Evolutionary conservation across 176 grass and related monocot genomes (phyloP), one percentile per base, ranked within the genome.

Genomic region (Ensete ventricosum): DNA sequence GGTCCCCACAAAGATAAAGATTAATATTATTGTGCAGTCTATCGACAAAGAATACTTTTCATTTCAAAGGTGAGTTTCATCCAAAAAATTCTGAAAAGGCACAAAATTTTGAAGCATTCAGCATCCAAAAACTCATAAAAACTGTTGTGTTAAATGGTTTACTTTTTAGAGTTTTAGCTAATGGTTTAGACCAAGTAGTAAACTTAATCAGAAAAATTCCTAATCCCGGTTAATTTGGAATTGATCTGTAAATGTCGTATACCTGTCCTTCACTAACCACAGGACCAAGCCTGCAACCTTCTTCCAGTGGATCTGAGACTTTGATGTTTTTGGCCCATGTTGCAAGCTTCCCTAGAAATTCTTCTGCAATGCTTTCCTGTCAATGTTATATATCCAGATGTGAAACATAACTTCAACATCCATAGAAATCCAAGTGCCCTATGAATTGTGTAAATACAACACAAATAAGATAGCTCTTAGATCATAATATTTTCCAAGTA

Each of bases 221-320:
- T 13, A 50, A 70, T 70, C 13, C 13, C 11, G 11, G 10, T 17
- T 51, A 9, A 64, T 1, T 26, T 1, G n/a, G 25, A 65, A 65
- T 16, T 65, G 16, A 17, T 16, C 0, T 5, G 24, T 17, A 16
- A 25, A 83, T 55, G 72, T 69, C 13, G 12, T 6, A 2, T 91
- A 99, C 95, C 90, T 99, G 95, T 72, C 82, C 88, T 94, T 85
- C 82, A 79, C 90, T 94, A 62, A 99, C 73, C 67, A 99, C 84
- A 21, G 95, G 95, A 13, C 95, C 95, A 83, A 99, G 78, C 71
- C 95, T 99, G 86, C 95, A 99, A 70, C 90, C 95, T 75, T 91
- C 90, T 87, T 89, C 95, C 16, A 99, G 75, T 22, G 90, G 95
- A 83, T 94, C 86, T 3, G 95, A 99, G 59, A 89, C 68, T 86